Base-by-base conservation (phyloP, 75 land plant genomes). In the Larix kaempferi region DNA sequence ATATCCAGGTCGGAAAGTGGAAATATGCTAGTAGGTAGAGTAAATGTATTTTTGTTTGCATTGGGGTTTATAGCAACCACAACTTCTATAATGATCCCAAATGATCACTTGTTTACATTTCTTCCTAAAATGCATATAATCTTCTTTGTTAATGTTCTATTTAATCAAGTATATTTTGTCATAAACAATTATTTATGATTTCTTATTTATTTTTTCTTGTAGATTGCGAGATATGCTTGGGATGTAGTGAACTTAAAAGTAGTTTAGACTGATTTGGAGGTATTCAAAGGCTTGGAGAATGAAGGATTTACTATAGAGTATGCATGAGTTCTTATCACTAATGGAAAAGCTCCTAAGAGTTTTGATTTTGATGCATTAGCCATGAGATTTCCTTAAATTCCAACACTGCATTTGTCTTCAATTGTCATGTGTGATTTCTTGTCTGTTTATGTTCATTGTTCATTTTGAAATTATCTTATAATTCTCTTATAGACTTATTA, bases 271-370 rank as follows among this genome's bases (percentile, higher is more conserved):
- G 94, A 97, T 73, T 78, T 91, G 37, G 99, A 96, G 80, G 99
- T 96, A 58, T 96, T 89, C 71, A 89, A 80, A 62, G 67, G 83
- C 74, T 82, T 96, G 62, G 84, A 90, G 82, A 77, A 78, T 77
- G 93, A 89, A 33, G 97, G 97, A 41, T 87, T 87, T 78, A 82
- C 87, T 67, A 87, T 96, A 55, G 91, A 89, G 79, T 96, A 96
- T 94, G 96, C 97, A 58, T 88, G 97, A 71, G 90, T 96, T 13
- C 99, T 97, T 0, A 96, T 96, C 66, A 96, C 99, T 39, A 97
- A 96, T 89, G 99, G 99, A 21, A 96, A 96, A 86, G 99, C 99
- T 86, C 99, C 99, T 11, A 92, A 94, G 82, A 96, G 97, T 80
- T 96, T 97, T 59, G 99, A 94, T 79, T 96, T 94, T 85, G 99